These are phyloP conservation scores for Colletotrichum sp. DNA, from an alignment of 2,329 filamentous ascomycete species.

Conservation along the genomic window DNA sequence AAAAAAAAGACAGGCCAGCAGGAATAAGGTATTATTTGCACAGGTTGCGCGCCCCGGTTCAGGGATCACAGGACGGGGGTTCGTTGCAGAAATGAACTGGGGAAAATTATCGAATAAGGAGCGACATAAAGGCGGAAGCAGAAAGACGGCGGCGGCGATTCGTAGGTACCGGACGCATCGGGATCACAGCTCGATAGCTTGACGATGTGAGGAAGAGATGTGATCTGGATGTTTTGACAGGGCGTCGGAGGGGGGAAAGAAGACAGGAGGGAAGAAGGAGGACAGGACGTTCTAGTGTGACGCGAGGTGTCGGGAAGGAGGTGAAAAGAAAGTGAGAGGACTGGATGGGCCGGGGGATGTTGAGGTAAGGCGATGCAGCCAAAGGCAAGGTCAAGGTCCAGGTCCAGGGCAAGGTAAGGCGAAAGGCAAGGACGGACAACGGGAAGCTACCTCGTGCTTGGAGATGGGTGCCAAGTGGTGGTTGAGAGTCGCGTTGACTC, in stretches of 20 bases:
- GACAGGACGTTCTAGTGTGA: neutral
- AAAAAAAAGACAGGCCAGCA: neutral
- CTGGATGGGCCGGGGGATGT: neutral
- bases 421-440: neutral
- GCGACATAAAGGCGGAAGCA: conserved; percentile 21
- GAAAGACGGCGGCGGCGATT: neutral
- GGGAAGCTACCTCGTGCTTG: neutral
- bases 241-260: neutral
- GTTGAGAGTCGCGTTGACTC: neutral
- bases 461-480: neutral
- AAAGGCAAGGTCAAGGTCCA: neutral
- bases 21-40: conserved; percentile 20
- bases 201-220: neutral
- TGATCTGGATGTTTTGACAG: neutral
- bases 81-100: conserved; percentile 13
- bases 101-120: conserved; percentile 22
- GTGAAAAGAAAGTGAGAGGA: conserved; percentile 5
- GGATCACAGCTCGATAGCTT: conserved; percentile 3
- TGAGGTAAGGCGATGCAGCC: neutral
- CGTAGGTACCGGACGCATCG: conserved; percentile 21
- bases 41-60: neutral
- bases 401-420: neutral
- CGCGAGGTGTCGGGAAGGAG: conserved; percentile 7
- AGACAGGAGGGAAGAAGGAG: neutral
- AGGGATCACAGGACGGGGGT: conserved; percentile 13